Conservation (phyloP, 225 moss, liverwort and hornwort genomes). For the Lunularia cruciata region DNA sequence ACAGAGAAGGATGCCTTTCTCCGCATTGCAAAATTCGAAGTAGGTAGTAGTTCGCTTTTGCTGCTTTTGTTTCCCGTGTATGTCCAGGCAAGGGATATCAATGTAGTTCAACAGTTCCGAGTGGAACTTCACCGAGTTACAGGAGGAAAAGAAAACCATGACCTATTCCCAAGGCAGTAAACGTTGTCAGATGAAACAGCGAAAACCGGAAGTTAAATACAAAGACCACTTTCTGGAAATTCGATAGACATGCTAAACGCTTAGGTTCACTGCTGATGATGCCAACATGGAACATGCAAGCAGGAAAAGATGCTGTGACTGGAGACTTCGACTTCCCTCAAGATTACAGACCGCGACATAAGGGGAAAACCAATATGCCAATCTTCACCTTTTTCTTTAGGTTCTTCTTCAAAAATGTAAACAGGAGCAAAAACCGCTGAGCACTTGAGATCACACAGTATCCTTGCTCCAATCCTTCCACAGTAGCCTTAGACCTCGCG, state of each 20-base stretch:
- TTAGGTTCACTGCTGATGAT: background rate
- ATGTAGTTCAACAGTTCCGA: constrained; percentile 89
- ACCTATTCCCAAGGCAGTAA: constrained; percentile 38
- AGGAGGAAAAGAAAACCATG: constrained; percentile 99
- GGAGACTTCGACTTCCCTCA: background rate
- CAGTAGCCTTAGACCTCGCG: constrained; percentile 90
- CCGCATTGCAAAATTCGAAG: constrained; percentile 97
- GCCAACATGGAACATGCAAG: too few species aligned
- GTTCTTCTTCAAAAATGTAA: constrained; percentile 96
- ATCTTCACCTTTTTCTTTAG: constrained; percentile 91
- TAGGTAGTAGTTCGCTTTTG: constrained; percentile 95
- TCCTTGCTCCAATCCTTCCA: constrained; percentile 97
- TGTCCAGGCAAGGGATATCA: constrained; percentile 94
- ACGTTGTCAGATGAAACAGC: too few species aligned
- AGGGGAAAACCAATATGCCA: background rate
- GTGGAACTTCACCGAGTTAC: constrained; percentile 91
- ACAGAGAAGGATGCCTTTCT: constrained; percentile 96
- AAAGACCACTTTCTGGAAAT: background rate
- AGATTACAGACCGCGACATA: background rate
- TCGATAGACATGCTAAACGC: background rate
- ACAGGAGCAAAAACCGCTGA: constrained; percentile 88
- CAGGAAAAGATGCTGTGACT: background rate
- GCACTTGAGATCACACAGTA: constrained; percentile 90
- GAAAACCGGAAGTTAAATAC: background rate
- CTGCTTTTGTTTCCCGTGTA: constrained; percentile 99